Percentiles rank a stretch among this genome's conserved stretches.
phyloP scores from a whole-genome alignment of 2,329 filamentous ascomycete genomes.

The Ophiocordyceps australis region DNA sequence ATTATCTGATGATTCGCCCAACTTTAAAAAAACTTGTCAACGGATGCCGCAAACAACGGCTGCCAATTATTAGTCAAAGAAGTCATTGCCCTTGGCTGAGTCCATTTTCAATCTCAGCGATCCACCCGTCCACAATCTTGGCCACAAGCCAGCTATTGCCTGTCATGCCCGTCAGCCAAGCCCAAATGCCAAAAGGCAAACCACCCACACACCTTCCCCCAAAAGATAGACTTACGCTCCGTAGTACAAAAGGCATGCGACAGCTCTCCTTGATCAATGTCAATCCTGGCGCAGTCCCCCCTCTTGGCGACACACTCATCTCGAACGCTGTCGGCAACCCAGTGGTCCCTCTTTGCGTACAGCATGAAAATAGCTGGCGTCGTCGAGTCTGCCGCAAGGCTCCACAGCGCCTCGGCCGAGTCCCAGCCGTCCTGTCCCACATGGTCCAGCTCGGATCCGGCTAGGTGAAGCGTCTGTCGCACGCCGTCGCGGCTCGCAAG shows the following conservation, averaged over 20 bases:
- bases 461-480: constrained; percentile 40
- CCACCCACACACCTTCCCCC: too few species aligned
- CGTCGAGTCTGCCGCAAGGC: constrained; percentile 9
- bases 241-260: constrained; percentile 41
- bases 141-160: constrained; percentile 11
- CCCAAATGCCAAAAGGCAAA: constrained; percentile 1
- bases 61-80: too few species aligned
- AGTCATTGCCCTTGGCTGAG: too few species aligned
- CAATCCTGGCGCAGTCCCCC: constrained; percentile 22
- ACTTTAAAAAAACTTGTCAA: too few species aligned
- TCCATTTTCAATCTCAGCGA: constrained; percentile 13
- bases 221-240: constrained; percentile 19
- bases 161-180: constrained; percentile 1
- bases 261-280: constrained; percentile 35
- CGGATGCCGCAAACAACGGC: too few species aligned
- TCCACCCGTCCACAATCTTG: constrained; percentile 11
- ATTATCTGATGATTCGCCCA: too few species aligned
- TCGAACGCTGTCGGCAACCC: constrained; percentile 37
- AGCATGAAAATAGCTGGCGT: constrained; percentile 37
- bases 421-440: constrained; percentile 43
- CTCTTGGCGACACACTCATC: constrained; percentile 33
- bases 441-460: constrained; percentile 37
- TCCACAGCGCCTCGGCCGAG: constrained; percentile 41
- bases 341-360: constrained; percentile 41
- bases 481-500: constrained; percentile 38